Base-by-base conservation (phyloP, 2,329 filamentous ascomycete genomes). In the Pyrenophora teres region DNA sequence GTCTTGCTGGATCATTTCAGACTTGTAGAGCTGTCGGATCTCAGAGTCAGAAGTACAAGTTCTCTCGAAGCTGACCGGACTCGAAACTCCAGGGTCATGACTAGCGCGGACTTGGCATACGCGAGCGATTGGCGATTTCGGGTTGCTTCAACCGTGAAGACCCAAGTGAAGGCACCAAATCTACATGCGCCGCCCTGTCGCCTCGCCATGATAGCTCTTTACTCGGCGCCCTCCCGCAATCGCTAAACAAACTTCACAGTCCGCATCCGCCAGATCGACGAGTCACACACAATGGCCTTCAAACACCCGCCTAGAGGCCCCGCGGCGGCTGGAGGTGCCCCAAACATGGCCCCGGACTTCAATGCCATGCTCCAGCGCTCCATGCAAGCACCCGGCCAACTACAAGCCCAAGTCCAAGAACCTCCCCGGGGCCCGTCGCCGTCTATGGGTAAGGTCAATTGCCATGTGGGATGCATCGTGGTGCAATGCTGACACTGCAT, bases 321-420 rank as follows among this genome's bases (percentile, higher is more conserved):
- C 57, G 65, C 66, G 63, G 59, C 66, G 63, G 60, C 68, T 50
- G 66, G 62, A 52, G 62, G 60, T 58, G 59, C 61, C 25, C 63
- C 64, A 52, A 68, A 68, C 40, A 63, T 64, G 56, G 62, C 62
- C 27, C 62, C 59, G 43, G 64, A 63, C 65, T 73, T 73, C 62
- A 71, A 71, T 46, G 64, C 68, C 50, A 73, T 73, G 70, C 62
- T 72, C 6, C 65, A 69, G 56, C 69, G 70, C 54, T 72, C 70
- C 16, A 43, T 70, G n/a, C 69, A 72, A 33, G 60, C 68, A 27
- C 68, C 62, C 35, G 56, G 48, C 8, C 64, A 67, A 32, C 61
- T 56, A 25, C 65, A 68, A 18, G 45, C 45, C 16, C 59, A 59
- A 12, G 44, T 56, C 25, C 54, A 44, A 13, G 68, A 71, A 50